A percentile compares a stretch with the other conserved stretches of the same genome.
phyloP scores from a whole-genome alignment of 345 rosid genomes.

The Geranium rotundifolium region DNA sequence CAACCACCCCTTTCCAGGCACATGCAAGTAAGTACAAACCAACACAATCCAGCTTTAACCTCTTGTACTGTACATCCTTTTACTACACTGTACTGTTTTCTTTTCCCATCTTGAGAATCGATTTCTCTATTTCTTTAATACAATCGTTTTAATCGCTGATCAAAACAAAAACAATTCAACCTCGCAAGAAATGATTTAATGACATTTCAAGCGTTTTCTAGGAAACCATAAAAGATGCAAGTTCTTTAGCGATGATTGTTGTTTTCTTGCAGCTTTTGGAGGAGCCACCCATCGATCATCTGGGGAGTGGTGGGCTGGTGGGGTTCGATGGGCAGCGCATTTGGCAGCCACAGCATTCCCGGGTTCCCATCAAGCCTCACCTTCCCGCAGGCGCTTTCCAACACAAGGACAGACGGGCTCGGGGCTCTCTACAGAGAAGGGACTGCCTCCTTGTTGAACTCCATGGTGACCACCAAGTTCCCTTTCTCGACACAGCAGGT shows the following conservation, averaged over 20 bases:
- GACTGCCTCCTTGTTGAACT: constrained; percentile 81
- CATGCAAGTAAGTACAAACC: constrained; percentile 67
- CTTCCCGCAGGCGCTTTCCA: constrained; percentile 79
- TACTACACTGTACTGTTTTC: too few relatives aligned
- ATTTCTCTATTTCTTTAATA: too few relatives aligned
- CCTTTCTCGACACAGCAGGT: constrained; percentile 71
- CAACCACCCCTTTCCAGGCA: constrained; percentile 32
- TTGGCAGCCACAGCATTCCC: constrained; percentile 43
- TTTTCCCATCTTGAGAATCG: too few relatives aligned
- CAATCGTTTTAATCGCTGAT: too few relatives aligned
- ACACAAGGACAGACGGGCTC: constrained; percentile 47
- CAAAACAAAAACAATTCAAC: too few relatives aligned
- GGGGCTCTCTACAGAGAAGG: constrained; percentile 88
- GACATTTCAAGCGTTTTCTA: background rate
- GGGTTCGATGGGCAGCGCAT: constrained; percentile 60
- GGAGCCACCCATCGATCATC: constrained; percentile 61
- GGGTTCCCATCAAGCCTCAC: constrained; percentile 51
- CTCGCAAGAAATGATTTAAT: too few relatives aligned
- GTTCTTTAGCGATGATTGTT: background rate
- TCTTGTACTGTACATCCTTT: too few relatives aligned
- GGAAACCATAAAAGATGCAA: background rate
- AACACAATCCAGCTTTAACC: too few relatives aligned
- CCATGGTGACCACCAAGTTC: constrained; percentile 58
- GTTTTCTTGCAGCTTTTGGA: constrained; percentile 66
- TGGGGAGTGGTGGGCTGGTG: constrained; percentile 89